Percentiles rank a stretch among this genome's conserved stretches.
Conservation (phyloP, 176 grass and related monocot genomes). For the Echinochloa phyllopogon region DNA sequence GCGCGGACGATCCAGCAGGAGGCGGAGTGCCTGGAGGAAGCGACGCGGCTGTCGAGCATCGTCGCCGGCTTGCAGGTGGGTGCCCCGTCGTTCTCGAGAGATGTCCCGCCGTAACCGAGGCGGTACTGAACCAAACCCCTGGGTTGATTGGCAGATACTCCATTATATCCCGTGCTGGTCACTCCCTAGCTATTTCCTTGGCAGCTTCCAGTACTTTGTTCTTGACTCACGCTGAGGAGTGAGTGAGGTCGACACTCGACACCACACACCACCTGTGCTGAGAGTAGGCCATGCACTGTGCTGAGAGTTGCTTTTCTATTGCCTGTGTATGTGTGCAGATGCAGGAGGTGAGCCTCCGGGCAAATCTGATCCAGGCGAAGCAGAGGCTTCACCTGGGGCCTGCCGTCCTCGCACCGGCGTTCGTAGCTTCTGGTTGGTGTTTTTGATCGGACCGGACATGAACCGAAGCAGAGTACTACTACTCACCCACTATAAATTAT, state of each 20-base stretch:
- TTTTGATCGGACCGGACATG: conserved; percentile 34
- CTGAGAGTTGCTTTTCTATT: neutral
- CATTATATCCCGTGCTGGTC: neutral
- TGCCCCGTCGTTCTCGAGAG: conserved; percentile 27
- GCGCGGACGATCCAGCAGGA: conserved; percentile 60
- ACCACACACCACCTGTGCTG: neutral
- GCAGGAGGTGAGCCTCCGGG: conserved; percentile 75
- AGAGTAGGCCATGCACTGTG: no score
- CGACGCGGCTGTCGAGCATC: conserved; percentile 58
- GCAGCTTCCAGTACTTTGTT: neutral
- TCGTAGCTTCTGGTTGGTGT: conserved; percentile 40
- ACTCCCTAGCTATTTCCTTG: neutral
- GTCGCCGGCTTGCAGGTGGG: conserved; percentile 68
- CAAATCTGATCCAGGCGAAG: conserved; percentile 71
- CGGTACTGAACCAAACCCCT: neutral
- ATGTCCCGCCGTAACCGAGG: conserved; percentile 25
- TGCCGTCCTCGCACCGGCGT: neutral
- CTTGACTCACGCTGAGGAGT: neutral
- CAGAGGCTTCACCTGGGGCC: conserved; percentile 21
- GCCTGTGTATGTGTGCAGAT: conserved; percentile 45
- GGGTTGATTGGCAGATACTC: conserved; percentile 18
- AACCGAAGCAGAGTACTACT: conserved; percentile 3
- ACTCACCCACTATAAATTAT: conserved; percentile 26
- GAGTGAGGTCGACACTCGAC: neutral
- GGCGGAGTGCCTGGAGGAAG: conserved; percentile 73